Conservation (phyloP, 2,329 filamentous ascomycete species). For the Blastomyces parvus region DNA sequence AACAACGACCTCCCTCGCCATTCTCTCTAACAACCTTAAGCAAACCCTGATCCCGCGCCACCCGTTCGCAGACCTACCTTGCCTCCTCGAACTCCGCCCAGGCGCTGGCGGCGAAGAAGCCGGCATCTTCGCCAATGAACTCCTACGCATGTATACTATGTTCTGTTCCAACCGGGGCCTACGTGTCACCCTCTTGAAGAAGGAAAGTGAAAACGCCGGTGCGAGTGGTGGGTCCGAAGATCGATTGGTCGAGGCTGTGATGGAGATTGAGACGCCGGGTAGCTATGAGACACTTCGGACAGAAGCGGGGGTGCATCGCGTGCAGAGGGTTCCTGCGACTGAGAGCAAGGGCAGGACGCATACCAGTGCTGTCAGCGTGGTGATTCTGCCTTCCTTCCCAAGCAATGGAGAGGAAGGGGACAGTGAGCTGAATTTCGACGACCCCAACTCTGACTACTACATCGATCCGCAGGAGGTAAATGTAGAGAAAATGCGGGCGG, state of each 20-base stretch:
- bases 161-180: constrained; percentile 65
- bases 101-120: constrained; percentile 89
- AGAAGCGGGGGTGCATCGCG: constrained; percentile 89
- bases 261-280: constrained; percentile 67
- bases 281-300: constrained; percentile 74
- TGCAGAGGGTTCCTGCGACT: constrained; percentile 85
- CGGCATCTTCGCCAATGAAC: constrained; percentile 74
- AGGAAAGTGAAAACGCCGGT: constrained; percentile 60
- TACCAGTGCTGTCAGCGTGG: constrained; percentile 83
- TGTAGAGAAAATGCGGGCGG: constrained; percentile 80
- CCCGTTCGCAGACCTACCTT: constrained; percentile 81
- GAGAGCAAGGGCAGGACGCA: constrained; percentile 87
- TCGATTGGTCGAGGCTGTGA: constrained; percentile 73
- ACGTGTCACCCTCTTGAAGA: constrained; percentile 62
- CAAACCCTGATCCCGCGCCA: constrained; percentile 74
- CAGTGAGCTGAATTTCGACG: constrained; percentile 56
- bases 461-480: constrained; percentile 74
- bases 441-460: constrained; percentile 87
- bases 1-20: constrained; percentile 53
- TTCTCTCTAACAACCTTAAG: constrained; percentile 59
- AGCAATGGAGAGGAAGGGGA: constrained; percentile 39
- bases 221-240: constrained; percentile 51
- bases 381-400: constrained; percentile 80
- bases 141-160: constrained; percentile 80
- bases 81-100: constrained; percentile 82